phyloP scores from a whole-genome alignment of 495 filamentous ascomycete genomes.

The Penicillium antarcticum region DNA sequence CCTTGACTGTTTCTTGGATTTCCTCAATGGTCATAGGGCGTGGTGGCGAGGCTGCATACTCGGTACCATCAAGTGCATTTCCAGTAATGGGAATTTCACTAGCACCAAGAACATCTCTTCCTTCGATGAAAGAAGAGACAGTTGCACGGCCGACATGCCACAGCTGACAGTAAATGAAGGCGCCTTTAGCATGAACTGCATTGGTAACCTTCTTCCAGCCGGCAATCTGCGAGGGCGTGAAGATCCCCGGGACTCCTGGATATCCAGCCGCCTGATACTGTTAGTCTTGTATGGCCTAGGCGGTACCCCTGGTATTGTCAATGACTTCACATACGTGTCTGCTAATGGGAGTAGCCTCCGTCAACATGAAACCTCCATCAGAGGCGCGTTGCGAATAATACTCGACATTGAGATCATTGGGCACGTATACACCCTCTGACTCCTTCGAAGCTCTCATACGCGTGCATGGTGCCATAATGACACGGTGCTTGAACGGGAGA shows the following conservation, averaged over 20 bases:
- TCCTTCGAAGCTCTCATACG: conserved; percentile 43
- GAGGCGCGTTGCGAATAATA: conserved; percentile 52
- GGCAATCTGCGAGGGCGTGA: conserved; percentile 36
- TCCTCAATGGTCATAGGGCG: conserved; percentile 39
- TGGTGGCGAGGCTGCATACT: conserved; percentile 34
- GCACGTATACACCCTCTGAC: conserved; percentile 37
- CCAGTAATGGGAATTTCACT: conserved; percentile 26
- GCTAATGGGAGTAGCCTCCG: conserved; percentile 42
- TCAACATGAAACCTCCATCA: conserved; percentile 45
- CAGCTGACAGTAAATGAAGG: conserved; percentile 50
- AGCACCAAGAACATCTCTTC: conserved; percentile 13
- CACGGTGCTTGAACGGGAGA: conserved; percentile 45
- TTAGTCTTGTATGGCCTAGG: too few relatives aligned
- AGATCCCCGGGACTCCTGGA: conserved; percentile 48
- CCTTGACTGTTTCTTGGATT: conserved; percentile 37
- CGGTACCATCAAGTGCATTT: conserved; percentile 23
- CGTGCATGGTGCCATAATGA: conserved; percentile 53
- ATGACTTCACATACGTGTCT: conserved; percentile 18
- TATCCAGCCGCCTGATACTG: conserved; percentile 30
- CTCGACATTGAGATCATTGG: conserved; percentile 37
- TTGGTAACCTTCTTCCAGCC: conserved; percentile 51
- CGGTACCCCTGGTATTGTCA: too few relatives aligned
- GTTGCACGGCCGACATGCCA: conserved; percentile 51
- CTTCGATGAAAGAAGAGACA: conserved; percentile 29
- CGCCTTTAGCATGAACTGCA: conserved; percentile 50